Percentiles rank a stretch among this genome's conserved stretches.
phyloP scores from a whole-genome alignment of 2,329 filamentous ascomycete genomes.

The Podosphaera xanthii region DNA sequence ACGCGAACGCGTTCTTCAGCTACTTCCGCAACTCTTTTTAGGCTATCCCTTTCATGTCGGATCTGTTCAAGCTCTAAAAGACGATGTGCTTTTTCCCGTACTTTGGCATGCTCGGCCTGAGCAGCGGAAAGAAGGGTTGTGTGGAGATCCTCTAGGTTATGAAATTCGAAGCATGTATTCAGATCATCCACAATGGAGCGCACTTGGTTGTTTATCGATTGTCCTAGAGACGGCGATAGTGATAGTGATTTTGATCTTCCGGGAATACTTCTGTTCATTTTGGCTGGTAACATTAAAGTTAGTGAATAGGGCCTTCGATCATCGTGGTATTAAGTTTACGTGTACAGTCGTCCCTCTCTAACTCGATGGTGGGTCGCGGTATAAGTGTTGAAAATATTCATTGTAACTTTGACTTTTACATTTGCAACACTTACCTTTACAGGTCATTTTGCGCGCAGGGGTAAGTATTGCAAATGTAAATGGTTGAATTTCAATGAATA shows the following conservation, averaged over 20 bases:
- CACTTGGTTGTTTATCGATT: not conserved
- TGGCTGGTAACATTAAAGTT: not conserved
- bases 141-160: slow-evolving; percentile 10
- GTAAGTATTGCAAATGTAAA: no score
- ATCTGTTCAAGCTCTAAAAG: not conserved
- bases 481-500: no score
- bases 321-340: no score
- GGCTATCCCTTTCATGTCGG: slow-evolving; percentile 18
- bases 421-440: no score
- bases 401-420: no score
- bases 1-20: slow-evolving; percentile 11
- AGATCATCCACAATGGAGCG: not conserved
- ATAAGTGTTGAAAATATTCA: no score
- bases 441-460: no score
- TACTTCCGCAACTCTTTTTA: slow-evolving; percentile 1
- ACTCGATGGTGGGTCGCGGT: no score
- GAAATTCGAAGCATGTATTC: not conserved
- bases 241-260: not conserved
- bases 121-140: slow-evolving; percentile 39
- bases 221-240: not conserved
- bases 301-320: no score
- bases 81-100: slow-evolving; percentile 25
- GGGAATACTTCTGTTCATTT: not conserved
- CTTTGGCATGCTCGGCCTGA: slow-evolving; percentile 40
- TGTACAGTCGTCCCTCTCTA: no score